Base-by-base conservation (phyloP, 805 yeast genomes). In the Starmerella potacharoeniae region DNA sequence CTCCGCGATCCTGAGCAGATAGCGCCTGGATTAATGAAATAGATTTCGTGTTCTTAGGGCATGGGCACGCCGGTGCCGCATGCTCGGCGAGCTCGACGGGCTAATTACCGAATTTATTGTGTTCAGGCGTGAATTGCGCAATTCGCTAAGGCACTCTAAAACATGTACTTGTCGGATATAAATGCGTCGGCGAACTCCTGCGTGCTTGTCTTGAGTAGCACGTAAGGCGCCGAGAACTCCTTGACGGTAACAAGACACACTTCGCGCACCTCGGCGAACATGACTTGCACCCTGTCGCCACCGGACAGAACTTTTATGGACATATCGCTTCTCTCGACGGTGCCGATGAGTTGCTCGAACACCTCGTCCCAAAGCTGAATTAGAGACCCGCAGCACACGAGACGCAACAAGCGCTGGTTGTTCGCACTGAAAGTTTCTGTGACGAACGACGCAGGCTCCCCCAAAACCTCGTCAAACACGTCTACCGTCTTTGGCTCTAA, bases 351-450 rank as follows among this genome's bases (percentile, higher is more conserved):
- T 1, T 54, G 54, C 34, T 59, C 59, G 28, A 56, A 49, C 2
- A 49, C 39, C 28, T 60, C 62, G 34, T 60, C 63, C 53, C 52
- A 57, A 2, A 60, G 28, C 22, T 30, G 35, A 5, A 60, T 35
- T 10, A 30, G 33, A 16, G 10, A 10, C 8, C 45, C 55, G 37
- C 57, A 55, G 51, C 51, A 36, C 3, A 60, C 47, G 6, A 60
- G 22, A 2, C 62, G 39, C 28, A 60, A 36, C 6, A 50, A 17
- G 7, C 60, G 52, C 39, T 22, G 29, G 7, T 17, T 22, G 1
- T 17, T 6, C 9, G 14, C 35, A 2, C 13, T 13, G 40, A 56
- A 60, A 6, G 40, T 16, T 40, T 60, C 62, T 29, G 57, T 60
- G n/a, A 60, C 62, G 8, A 57, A 48, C 14, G 63, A 60, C 1